These are phyloP conservation scores for Malus hybrid DNA, from an alignment of 331 rosid species.

Conservation along the genomic window DNA sequence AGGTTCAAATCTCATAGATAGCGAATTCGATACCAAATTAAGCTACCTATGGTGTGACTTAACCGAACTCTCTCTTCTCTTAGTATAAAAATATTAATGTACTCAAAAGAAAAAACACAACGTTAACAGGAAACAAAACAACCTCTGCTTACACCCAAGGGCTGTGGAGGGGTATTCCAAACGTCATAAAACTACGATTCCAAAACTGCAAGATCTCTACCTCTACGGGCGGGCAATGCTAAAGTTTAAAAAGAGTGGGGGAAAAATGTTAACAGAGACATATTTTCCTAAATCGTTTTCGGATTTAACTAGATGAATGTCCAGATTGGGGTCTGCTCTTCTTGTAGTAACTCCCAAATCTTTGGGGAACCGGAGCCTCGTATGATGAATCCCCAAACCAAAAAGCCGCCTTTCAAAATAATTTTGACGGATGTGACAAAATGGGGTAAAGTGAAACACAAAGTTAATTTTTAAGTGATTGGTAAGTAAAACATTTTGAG, in stretches of 20 bases:
- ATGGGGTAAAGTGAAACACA: not conserved
- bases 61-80: accelerated
- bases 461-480: not conserved
- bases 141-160: too few relatives aligned
- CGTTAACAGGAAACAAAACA: too few relatives aligned
- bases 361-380: constrained; percentile 33
- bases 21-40: too few relatives aligned
- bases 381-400: constrained; percentile 40
- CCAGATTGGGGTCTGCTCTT: constrained; percentile 20
- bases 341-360: constrained; percentile 30
- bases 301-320: constrained; percentile 14
- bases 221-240: not conserved
- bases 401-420: constrained; percentile 3
- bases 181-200: too few relatives aligned
- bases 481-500: not conserved
- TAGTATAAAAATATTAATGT: too few relatives aligned
- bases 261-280: not conserved
- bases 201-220: not conserved
- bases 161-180: too few relatives aligned
- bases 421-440: not conserved
- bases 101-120: too few relatives aligned
- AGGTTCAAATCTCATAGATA: too few relatives aligned
- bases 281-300: not conserved
- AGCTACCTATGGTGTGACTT: accelerated
- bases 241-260: too few relatives aligned